phyloP scores from a whole-genome alignment of 2,329 filamentous ascomycete genomes.

The Ophiostoma australiae region DNA sequence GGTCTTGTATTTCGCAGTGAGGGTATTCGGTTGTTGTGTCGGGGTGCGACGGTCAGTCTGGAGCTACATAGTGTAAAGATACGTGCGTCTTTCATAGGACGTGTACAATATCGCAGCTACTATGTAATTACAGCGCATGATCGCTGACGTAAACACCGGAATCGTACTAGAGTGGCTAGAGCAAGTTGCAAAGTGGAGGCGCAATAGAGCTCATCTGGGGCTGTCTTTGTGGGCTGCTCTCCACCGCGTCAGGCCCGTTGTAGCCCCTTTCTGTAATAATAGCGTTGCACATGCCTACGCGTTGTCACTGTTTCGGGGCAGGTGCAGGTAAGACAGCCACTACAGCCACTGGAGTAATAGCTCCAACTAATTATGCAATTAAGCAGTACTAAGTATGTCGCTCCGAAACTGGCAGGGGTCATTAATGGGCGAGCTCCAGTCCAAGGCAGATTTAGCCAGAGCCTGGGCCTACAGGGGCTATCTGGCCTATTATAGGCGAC shows the following conservation, averaged over 20 bases:
- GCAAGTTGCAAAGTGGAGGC: constrained; percentile 6
- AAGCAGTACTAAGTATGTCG: neutral
- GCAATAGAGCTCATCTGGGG: constrained; percentile 12
- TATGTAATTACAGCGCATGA: neutral
- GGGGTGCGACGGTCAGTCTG: neutral
- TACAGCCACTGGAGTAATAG: neutral
- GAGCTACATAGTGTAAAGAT: constrained; percentile 15
- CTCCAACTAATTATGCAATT: neutral
- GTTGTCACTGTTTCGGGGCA: neutral
- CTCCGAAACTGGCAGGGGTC: neutral
- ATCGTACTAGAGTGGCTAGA: constrained; percentile 4
- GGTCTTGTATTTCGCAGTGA: neutral
- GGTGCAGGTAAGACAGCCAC: neutral
- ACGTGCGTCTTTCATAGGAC: neutral
- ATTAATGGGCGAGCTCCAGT: neutral
- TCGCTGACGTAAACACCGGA: constrained; percentile 16
- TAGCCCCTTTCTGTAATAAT: constrained; percentile 1
- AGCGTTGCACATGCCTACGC: neutral
- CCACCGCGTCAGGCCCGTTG: constrained; percentile 6
- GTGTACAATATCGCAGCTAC: constrained; percentile 19
- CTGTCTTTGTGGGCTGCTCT: constrained; percentile 5
- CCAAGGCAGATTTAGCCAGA: neutral
- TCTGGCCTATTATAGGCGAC: neutral
- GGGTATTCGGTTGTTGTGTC: constrained; percentile 1
- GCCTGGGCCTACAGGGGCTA: neutral